Percentiles rank a stretch among this genome's conserved stretches.
phyloP scores from a whole-genome alignment of 2,329 filamentous ascomycete species.

The Mariannaea sp. region DNA sequence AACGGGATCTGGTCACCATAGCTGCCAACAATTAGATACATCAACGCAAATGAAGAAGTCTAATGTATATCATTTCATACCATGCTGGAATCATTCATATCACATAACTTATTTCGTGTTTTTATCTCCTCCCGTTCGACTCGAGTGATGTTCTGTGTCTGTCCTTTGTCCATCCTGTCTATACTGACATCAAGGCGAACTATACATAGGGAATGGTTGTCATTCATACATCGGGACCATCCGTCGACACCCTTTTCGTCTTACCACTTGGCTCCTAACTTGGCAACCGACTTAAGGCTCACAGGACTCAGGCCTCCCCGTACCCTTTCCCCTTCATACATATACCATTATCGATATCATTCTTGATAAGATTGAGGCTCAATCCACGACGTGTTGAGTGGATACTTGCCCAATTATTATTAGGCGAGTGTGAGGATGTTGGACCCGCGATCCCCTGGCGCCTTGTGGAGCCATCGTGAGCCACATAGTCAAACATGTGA shows the following conservation, averaged over 20 bases:
- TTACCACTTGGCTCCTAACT: too few species aligned
- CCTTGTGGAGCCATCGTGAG: constrained; percentile 24
- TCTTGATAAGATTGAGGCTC: constrained; percentile 23
- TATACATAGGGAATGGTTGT: too few species aligned
- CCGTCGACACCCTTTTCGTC: background rate
- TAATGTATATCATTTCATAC: background rate
- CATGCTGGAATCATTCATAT: background rate
- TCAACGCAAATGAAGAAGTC: background rate
- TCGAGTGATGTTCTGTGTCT: background rate
- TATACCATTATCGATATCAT: background rate
- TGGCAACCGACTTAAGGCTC: background rate
- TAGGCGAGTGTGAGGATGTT: background rate
- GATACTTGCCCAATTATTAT: constrained; percentile 12
- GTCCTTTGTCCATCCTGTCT: background rate
- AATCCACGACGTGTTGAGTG: constrained; percentile 26
- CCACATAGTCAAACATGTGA: background rate
- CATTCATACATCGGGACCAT: background rate
- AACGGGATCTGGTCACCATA: background rate
- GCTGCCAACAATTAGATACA: background rate
- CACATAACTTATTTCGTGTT: background rate
- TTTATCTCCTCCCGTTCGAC: too few species aligned
- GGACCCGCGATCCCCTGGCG: constrained; percentile 21
- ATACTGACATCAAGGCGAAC: background rate
- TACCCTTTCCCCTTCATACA: background rate
- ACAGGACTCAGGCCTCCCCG: background rate